Base-by-base conservation (phyloP, 2,329 filamentous ascomycete genomes). In the Cladosporium sp. region DNA sequence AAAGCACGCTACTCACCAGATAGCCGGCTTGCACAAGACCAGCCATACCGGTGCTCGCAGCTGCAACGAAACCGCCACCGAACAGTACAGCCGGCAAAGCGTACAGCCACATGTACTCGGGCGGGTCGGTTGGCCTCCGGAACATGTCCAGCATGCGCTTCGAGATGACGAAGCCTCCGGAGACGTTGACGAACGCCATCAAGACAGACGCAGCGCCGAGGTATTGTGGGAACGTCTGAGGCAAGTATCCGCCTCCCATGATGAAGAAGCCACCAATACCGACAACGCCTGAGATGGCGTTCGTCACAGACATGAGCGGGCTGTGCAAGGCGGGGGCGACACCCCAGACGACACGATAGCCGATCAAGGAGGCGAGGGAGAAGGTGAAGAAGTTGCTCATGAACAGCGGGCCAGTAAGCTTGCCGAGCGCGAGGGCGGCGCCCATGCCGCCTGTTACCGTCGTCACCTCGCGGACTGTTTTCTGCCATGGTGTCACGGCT, bases 91-190 rank as follows among this genome's bases (percentile, higher is more conserved):
- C 89, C 0, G 89, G 89, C 52, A 95, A 74, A 1, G 83, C 86
- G 63, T 93, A 95, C 1, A 95, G 74, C 87, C 87, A 95, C 0
- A 87, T 87, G 59, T 92, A 95, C 67, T 95, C 90, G 0, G 86
- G 83, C 32, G 89, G 90, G 60, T 95, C 90, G 4, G 88, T 93
- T 22, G 88, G 85, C 10, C 87, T 80, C 66, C 86, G 87, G 67
- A 92, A 92, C 87, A 92, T 92, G 67, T 95, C 89, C 41, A 95
- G 76, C 90, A 95, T 95, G 57, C 90, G 80, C 72, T 95, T 95
- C 3, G 89, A 95, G 55, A 95, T 89, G 41, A 95, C 86, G 56
- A 95, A 95, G 0, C 90, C 90, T 54, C 90, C 90, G 0, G 87
- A 85, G 2, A 95, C 84, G 59, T 95, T 95, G 57, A 95, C 87